Conservation (phyloP, 176 grass and related monocot species). For the Stipa capillata region DNA sequence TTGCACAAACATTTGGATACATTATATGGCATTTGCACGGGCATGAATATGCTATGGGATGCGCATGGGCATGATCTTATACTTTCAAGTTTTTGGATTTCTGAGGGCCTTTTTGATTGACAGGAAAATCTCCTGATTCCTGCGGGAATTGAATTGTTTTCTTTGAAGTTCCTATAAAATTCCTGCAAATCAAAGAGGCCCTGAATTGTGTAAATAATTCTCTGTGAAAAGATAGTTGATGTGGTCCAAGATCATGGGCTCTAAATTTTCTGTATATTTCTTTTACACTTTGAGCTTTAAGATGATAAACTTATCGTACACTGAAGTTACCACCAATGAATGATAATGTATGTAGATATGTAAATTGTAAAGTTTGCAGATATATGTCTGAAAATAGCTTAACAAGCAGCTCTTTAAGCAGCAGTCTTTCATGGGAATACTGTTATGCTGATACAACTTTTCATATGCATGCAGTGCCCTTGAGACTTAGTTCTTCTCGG, state of each 20-base stretch:
- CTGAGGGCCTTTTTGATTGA: too few relatives aligned
- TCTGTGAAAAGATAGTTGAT: too few relatives aligned
- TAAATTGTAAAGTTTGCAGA: neutral
- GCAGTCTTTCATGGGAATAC: neutral
- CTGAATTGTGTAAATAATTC: neutral
- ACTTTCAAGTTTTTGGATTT: too few relatives aligned
- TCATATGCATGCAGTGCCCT: conserved; percentile 61
- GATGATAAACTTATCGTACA: neutral
- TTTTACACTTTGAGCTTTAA: neutral
- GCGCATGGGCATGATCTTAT: too few relatives aligned
- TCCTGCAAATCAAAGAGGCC: too few relatives aligned
- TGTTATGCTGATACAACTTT: neutral
- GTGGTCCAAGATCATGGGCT: too few relatives aligned
- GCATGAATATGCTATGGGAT: too few relatives aligned
- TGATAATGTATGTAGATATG: neutral
- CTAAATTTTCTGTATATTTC: neutral
- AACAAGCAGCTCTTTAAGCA: neutral
- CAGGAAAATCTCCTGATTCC: too few relatives aligned
- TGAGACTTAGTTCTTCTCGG: conserved; percentile 91
- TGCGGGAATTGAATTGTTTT: too few relatives aligned
- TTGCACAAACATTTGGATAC: too few relatives aligned
- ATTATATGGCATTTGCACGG: too few relatives aligned
- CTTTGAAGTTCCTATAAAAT: too few relatives aligned
- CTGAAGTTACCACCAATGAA: neutral
- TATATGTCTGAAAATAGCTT: neutral